Evolutionary conservation across 345 rosid species (phyloP).

Genomic region (Salix exigua): DNA sequence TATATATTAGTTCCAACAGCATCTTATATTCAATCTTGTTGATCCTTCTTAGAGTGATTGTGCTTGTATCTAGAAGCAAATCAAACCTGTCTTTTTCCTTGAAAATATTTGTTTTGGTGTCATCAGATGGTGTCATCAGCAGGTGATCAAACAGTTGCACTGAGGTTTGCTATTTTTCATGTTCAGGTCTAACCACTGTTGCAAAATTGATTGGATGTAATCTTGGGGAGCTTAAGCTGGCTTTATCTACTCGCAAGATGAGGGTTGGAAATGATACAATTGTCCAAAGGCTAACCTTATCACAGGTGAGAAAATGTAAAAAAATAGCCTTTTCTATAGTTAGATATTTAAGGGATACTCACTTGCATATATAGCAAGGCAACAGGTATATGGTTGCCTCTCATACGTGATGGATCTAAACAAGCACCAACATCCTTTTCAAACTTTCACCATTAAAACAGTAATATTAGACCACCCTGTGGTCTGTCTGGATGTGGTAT

Average conservation of each 20-base stretch:
- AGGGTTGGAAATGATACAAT: constrained; percentile 88
- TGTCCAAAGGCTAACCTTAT: constrained; percentile 73
- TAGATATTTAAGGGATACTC: background rate
- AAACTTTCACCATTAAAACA: background rate
- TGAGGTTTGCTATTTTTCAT: constrained; percentile 7
- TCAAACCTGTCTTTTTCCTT: background rate
- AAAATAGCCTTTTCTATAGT: background rate
- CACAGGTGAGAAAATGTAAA: constrained; percentile 58
- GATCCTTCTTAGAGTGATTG: background rate
- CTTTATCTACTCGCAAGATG: constrained; percentile 90
- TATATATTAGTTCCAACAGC: background rate
- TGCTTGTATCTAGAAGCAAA: background rate
- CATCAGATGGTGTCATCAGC: background rate
- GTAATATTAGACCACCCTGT: background rate
- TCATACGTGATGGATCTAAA: background rate
- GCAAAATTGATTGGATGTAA: constrained; percentile 80
- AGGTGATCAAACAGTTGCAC: background rate
- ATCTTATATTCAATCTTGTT: background rate
- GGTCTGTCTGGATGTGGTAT: background rate
- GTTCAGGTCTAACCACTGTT: constrained; percentile 66
- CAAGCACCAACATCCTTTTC: background rate
- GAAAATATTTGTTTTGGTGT: background rate
- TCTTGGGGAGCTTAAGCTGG: constrained; percentile 56
- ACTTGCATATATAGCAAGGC: background rate
- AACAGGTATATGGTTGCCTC: background rate